Base-by-base conservation (phyloP, 2,329 filamentous ascomycete species). In the Aspergillus aculeatus region DNA sequence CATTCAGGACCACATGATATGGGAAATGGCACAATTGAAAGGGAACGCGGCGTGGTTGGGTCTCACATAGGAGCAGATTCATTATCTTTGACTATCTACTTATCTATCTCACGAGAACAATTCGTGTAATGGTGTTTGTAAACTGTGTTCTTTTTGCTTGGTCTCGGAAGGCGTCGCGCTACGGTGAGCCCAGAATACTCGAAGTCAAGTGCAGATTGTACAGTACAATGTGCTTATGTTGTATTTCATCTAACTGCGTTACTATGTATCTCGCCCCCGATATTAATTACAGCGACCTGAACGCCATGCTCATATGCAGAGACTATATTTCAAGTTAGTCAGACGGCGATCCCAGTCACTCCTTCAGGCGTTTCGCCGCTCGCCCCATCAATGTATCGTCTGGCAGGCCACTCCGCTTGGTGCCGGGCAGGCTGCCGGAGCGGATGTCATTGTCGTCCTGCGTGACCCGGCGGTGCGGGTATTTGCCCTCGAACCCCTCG, bases 381-480 rank as follows among this genome's bases (percentile, higher is more conserved):
- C 82, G 71, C 21, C 79, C 78, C 49, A 87, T 80, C n/a, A 96
- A 71, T 55, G 81, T 83, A 74, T 97, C 94, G 70, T 98, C 94
- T 0, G 89, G 90, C 47, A 96, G 72, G 0, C 90, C 94, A 64
- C 89, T 94, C 61, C 93, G 82, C 79, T 98, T 98, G 0, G 93
- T 96, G 0, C 94, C 95, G 0, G 94, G 92, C 38, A 97, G 76
- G 74, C 92, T 96, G 48, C 89, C 88, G 0, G 91, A 93, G n/a
- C 91, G 83, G 58, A 98, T 97, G 75, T 98, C 95, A 68, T 96
- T 96, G 73, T 97, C 92, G 70, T 99, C 95, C 69, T 96, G 89
- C 68, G 90, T 96, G 47, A 99, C 93, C 52, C 94, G 86, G 7
- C 95, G 84, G 70, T 92, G 88, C 0, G 95, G 95, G 74, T 99